Percentiles rank a stretch among this genome's conserved stretches.
These are phyloP conservation scores for Fusarium irregulare DNA, from an alignment of 2,329 filamentous ascomycete species.

Conservation along the genomic window DNA sequence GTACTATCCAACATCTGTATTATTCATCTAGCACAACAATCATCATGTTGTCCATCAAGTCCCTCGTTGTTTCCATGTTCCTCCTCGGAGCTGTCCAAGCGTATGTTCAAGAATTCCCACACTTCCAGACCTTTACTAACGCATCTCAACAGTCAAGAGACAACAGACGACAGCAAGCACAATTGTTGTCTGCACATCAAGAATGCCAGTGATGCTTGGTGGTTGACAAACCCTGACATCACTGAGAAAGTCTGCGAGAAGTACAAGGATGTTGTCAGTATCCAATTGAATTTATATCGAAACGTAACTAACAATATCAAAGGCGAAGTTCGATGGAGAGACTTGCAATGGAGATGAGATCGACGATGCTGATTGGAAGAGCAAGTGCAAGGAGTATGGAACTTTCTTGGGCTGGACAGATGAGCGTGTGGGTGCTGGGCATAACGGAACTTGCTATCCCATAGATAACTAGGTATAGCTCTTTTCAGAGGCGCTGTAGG, in stretches of 20 bases:
- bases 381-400: background rate
- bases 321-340: background rate
- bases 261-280: background rate
- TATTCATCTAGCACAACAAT: fast-evolving
- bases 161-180: background rate
- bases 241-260: background rate
- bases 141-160: background rate
- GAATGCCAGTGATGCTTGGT: background rate
- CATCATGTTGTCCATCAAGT: background rate
- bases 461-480: background rate
- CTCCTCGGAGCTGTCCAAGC: background rate
- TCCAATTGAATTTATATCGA: fast-evolving
- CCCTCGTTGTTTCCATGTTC: fast-evolving
- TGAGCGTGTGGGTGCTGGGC: background rate
- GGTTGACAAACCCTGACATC: background rate
- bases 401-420: background rate
- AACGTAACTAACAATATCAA: background rate
- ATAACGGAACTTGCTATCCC: background rate
- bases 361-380: background rate
- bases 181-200: background rate
- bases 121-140: background rate
- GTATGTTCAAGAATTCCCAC: background rate
- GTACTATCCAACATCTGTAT: background rate
- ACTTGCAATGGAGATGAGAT: background rate
- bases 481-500: too few species aligned